Conservation (phyloP, 257 asterid species). For the Leptodermis oblonga region DNA sequence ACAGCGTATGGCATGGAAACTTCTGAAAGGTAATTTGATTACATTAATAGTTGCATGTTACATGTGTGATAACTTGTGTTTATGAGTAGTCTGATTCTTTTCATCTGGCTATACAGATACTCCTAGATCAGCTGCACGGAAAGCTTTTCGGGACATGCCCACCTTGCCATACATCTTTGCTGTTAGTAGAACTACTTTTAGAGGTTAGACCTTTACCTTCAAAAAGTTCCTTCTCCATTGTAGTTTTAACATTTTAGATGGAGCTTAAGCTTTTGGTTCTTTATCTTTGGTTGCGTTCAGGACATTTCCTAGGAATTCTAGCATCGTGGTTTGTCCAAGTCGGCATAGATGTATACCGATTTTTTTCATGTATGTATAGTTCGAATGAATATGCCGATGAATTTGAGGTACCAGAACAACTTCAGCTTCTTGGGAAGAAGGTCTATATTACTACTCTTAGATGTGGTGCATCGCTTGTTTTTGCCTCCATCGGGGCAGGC, state of each 20-base stretch:
- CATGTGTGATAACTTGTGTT: not conserved
- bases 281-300: constrained; percentile 37
- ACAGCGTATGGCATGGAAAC: constrained; percentile 91
- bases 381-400: constrained; percentile 35
- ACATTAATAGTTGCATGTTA: not conserved
- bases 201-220: constrained; percentile 49
- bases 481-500: constrained; percentile 92
- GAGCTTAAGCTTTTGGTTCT: constrained; percentile 15
- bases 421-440: constrained; percentile 48
- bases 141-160: constrained; percentile 75
- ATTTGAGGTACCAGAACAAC: constrained; percentile 30
- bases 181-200: constrained; percentile 68
- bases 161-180: constrained; percentile 39
- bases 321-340: constrained; percentile 91
- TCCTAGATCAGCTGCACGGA: constrained; percentile 85
- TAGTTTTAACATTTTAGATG: not conserved
- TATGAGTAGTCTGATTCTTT: constrained; percentile 1
- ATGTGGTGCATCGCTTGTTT: constrained; percentile 65
- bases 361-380: constrained; percentile 34
- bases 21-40: constrained; percentile 66
- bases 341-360: constrained; percentile 59
- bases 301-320: constrained; percentile 74
- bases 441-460: constrained; percentile 44
- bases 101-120: constrained; percentile 44
- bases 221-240: not conserved